Evolutionary conservation across 2,329 filamentous ascomycete genomes (phyloP).

Genomic region (Nothophaeocryptopus gaeumannii): DNA sequence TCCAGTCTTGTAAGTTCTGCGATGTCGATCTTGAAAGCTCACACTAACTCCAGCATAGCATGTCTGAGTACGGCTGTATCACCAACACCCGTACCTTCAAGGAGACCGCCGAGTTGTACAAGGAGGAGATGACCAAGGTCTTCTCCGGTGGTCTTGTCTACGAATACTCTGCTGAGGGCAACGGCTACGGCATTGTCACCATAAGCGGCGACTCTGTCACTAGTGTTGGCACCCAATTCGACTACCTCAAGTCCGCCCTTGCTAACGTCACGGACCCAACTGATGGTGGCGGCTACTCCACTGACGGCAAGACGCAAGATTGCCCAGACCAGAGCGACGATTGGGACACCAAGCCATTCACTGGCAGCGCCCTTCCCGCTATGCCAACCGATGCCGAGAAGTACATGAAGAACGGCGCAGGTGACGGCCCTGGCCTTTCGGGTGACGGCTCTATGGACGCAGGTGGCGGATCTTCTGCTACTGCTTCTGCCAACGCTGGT

Average conservation of each 20-base stretch:
- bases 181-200: constrained; percentile 74
- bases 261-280: constrained; percentile 48
- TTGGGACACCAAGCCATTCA: constrained; percentile 53
- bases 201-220: constrained; percentile 54
- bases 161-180: constrained; percentile 79
- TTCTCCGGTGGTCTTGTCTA: constrained; percentile 96
- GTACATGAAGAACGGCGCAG: constrained; percentile 58
- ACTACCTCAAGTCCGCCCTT: constrained; percentile 52
- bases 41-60: constrained; percentile 1
- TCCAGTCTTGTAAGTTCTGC: constrained; percentile 64
- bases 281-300: constrained; percentile 59
- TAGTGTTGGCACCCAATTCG: constrained; percentile 58
- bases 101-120: constrained; percentile 77
- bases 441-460: constrained; percentile 50
- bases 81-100: constrained; percentile 75
- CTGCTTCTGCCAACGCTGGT: constrained; percentile 50
- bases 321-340: constrained; percentile 54
- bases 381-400: constrained; percentile 55
- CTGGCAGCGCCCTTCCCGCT: constrained; percentile 50
- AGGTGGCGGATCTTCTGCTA: constrained; percentile 48
- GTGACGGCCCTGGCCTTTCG: constrained; percentile 52
- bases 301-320: constrained; percentile 47
- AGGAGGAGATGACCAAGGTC: constrained; percentile 73
- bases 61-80: constrained; percentile 85
- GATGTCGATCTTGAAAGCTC: neutral